phyloP scores from a whole-genome alignment of 1,284 basidiomycete species.

The Apiotrichum porosum region DNA sequence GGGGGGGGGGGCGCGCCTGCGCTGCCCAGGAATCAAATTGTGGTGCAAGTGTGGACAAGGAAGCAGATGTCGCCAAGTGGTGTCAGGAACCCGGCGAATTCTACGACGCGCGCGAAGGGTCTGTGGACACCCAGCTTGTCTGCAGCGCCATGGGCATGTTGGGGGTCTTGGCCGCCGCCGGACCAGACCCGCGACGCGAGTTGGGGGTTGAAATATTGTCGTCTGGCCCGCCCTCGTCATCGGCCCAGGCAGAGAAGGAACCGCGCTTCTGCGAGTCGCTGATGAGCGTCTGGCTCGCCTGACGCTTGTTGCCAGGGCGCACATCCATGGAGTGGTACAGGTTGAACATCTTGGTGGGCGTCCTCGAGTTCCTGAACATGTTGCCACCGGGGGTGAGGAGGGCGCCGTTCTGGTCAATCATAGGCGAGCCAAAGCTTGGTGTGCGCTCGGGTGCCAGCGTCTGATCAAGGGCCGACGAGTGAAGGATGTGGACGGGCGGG shows the following conservation, averaged over 20 bases:
- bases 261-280: slow-evolving; percentile 28
- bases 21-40: no score
- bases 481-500: slow-evolving; percentile 15
- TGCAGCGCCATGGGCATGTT: no score
- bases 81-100: no score
- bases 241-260: slow-evolving; percentile 1
- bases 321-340: slow-evolving; percentile 18
- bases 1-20: no score
- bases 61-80: no score
- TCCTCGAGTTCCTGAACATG: not conserved
- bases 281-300: slow-evolving; percentile 43
- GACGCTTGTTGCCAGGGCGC: slow-evolving; percentile 44
- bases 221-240: slow-evolving; percentile 4
- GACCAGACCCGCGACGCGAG: not conserved
- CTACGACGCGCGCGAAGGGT: not conserved
- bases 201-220: not conserved
- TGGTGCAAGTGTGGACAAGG: no score
- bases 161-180: not conserved
- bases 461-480: slow-evolving; percentile 36
- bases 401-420: slow-evolving; percentile 1
- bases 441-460: slow-evolving; percentile 46
- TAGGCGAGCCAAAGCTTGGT: slow-evolving; percentile 34
- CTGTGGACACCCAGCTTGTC: not conserved
- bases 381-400: slow-evolving; percentile 6
- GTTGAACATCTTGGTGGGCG: slow-evolving; percentile 1